Evolutionary conservation across 306 rosid species (phyloP).

Genomic region (Cicer judaicum): DNA sequence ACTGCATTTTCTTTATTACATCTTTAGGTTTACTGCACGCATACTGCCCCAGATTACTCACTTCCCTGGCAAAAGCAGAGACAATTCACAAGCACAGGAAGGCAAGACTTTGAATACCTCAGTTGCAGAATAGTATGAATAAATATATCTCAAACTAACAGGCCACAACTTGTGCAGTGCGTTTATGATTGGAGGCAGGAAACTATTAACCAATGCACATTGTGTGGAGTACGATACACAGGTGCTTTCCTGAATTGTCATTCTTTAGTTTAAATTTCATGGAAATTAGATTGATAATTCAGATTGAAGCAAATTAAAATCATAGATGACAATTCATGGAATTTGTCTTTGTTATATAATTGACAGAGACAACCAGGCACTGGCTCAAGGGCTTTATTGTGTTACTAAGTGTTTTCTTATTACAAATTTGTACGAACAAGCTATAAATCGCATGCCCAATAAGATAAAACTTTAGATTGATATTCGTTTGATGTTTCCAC

Average conservation of each 20-base stretch:
- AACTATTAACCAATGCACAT: slow-evolving; percentile 95
- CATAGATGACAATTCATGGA: slow-evolving; percentile 22
- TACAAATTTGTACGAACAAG: slow-evolving; percentile 19
- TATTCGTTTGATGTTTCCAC: slow-evolving; percentile 31
- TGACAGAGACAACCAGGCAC: background rate
- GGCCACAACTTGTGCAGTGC: slow-evolving; percentile 71
- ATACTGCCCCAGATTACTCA: slow-evolving; percentile 93
- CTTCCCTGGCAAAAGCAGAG: slow-evolving; percentile 99
- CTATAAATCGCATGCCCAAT: slow-evolving; percentile 15
- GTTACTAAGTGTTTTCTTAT: background rate
- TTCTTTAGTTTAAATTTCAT: slow-evolving; percentile 38
- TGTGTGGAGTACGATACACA: slow-evolving; percentile 97
- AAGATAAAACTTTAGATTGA: slow-evolving; percentile 29
- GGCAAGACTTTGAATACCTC: slow-evolving; percentile 64
- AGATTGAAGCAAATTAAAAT: slow-evolving; percentile 28
- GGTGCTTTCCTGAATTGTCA: slow-evolving; percentile 54
- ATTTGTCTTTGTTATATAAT: background rate
- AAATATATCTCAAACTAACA: slow-evolving; percentile 43
- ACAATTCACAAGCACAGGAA: slow-evolving; percentile 94
- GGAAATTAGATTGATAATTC: background rate
- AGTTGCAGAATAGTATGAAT: slow-evolving; percentile 17
- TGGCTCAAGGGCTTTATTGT: slow-evolving; percentile 25
- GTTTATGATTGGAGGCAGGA: slow-evolving; percentile 85
- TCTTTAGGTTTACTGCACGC: slow-evolving; percentile 93
- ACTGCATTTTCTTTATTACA: slow-evolving; percentile 28